Evolutionary conservation across 768 basidiomycete genomes (phyloP), one percentile per base, ranked within the genome.

Genomic region (Nidularia sp.): DNA sequence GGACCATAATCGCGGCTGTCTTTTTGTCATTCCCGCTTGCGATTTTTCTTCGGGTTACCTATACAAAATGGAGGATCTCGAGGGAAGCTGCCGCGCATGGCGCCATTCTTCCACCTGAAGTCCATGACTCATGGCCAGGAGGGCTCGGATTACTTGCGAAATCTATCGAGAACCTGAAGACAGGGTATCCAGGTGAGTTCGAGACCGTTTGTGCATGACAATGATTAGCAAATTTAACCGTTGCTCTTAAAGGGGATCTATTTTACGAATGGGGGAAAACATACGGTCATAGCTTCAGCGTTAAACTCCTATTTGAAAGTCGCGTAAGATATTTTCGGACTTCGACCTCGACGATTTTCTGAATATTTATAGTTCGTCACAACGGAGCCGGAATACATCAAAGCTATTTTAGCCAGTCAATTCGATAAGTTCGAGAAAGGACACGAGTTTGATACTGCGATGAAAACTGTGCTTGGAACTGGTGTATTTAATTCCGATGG

Each of bases 401-500:
- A 39, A 15, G 36, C 36, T 9, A 9, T 71, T 13, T 55, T 71
- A 3, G 59, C 69, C 3, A 67, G 63, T 1, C 64, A 70, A 47
- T 69, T 70, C 52, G 56, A 59, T 18, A 59, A 59, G 22, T 69
- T 61, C 36, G 63, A 55, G 34, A 65, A 65, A 51, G 64, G 60
- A 10, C 52, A 57, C 6, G 53, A 49, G 7, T 48, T 57, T 7
- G 55, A 53, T 51, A 46, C 57, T 10, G 55, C 52, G 43, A 53
- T 64, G 53, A 50, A 62, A 42, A 47, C 60, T 5, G 45, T 83
- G 4, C 66, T 84, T 2, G 84, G 84, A 10, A 72, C 72, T 4
- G 84, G 84, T 0, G 81, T 85, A 0, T 84, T 85, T 65, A 82
- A 78, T 54, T 72, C 79, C 2, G 80, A 83, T 58, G 79, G 82